phyloP scores from a whole-genome alignment of 1,284 basidiomycete genomes.

The Cryptococcus sp. region DNA sequence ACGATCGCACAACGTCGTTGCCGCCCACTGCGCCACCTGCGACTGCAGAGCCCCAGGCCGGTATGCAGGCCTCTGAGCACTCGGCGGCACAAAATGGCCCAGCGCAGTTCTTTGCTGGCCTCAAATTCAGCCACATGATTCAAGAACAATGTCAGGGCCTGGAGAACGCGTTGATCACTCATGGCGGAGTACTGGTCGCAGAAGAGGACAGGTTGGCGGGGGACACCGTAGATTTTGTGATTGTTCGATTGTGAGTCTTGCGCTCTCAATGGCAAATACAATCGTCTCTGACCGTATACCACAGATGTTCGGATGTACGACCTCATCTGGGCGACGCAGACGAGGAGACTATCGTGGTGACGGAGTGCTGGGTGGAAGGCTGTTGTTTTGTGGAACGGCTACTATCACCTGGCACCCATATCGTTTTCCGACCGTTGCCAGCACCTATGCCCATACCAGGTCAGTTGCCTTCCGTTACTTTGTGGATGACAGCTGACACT shows the following conservation, averaged over 20 bases:
- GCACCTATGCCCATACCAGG: slow-evolving; percentile 40
- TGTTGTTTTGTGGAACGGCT: slow-evolving; percentile 43
- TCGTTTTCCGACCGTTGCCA: slow-evolving; percentile 45
- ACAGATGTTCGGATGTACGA: slow-evolving; percentile 15
- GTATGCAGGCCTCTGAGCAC: background rate
- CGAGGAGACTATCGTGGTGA: slow-evolving; percentile 33
- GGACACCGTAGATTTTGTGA: slow-evolving; percentile 43
- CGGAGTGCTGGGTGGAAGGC: slow-evolving; percentile 53
- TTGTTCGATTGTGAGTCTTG: slow-evolving; percentile 47
- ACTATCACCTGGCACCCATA: slow-evolving; percentile 35
- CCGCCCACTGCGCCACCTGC: slow-evolving; percentile 2
- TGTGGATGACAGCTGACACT: background rate
- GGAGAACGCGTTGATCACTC: slow-evolving; percentile 36
- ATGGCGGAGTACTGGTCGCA: slow-evolving; percentile 38
- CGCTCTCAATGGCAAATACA: background rate
- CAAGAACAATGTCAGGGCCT: slow-evolving; percentile 35
- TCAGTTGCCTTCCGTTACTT: slow-evolving; percentile 1
- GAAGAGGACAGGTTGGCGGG: slow-evolving; percentile 37
- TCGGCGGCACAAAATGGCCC: slow-evolving; percentile 1
- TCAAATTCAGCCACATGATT: slow-evolving; percentile 45
- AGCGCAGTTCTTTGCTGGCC: slow-evolving; percentile 36
- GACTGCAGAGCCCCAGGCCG: background rate
- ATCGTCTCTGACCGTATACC: background rate
- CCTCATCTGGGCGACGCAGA: slow-evolving; percentile 5
- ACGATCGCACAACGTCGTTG: slow-evolving; percentile 4